A percentile compares a stretch with the other conserved stretches of the same genome.
These are phyloP conservation scores for Candida alai DNA, from an alignment of 805 yeast genomes.

Conservation along the genomic window DNA sequence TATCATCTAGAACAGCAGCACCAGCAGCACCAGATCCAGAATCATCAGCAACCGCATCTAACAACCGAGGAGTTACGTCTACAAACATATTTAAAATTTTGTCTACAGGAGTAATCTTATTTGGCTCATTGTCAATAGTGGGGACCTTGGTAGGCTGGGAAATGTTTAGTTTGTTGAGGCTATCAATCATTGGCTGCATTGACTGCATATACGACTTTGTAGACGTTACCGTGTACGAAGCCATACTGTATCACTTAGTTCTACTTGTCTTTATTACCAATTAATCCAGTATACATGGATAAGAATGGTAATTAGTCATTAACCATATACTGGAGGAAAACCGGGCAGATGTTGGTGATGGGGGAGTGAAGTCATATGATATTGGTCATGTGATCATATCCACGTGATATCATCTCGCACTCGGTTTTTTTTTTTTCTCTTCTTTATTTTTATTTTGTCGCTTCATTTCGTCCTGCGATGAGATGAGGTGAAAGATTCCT, in stretches of 20 bases:
- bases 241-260: constrained; percentile 20
- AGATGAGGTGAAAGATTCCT: no score
- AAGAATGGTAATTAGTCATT: no score
- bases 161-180: constrained; percentile 29
- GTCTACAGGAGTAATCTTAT: constrained; percentile 23
- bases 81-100: constrained; percentile 35
- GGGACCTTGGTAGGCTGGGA: constrained; percentile 26
- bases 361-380: no score
- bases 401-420: no score
- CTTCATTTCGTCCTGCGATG: no score
- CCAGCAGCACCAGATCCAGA: constrained; percentile 10
- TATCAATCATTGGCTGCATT: constrained; percentile 64
- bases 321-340: no score
- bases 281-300: no score
- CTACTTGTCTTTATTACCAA: not conserved
- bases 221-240: constrained; percentile 48
- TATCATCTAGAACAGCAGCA: constrained; percentile 15
- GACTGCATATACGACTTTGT: constrained; percentile 78
- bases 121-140: constrained; percentile 32
- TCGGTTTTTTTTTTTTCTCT: no score
- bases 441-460: no score
- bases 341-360: no score
- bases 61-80: constrained; percentile 31
- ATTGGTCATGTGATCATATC: no score
- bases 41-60: constrained; percentile 17